A percentile compares a stretch with the other conserved stretches of the same genome.
phyloP scores from a whole-genome alignment of 805 yeast species.

The Pichia paraexigua region DNA sequence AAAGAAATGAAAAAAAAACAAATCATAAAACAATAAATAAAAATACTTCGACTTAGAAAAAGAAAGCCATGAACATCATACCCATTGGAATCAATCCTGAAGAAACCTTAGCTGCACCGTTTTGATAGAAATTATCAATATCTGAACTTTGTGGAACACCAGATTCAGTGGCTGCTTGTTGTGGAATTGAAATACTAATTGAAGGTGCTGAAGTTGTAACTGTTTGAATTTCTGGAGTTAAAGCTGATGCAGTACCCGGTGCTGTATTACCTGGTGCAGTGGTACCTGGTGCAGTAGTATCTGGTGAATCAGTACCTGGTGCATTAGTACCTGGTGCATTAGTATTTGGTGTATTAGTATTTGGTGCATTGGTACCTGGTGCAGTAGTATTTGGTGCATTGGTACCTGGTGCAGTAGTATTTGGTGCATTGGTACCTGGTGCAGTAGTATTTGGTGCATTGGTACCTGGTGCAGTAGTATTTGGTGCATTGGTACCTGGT shows the following conservation, averaged over 20 bases:
- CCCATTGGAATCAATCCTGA: neutral
- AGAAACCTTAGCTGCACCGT: slow-evolving; percentile 1
- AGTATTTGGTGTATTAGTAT: too few relatives aligned
- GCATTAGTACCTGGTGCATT: neutral
- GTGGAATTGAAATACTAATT: neutral
- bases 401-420: neutral
- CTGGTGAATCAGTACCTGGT: neutral
- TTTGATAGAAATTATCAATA: neutral
- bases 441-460: neutral
- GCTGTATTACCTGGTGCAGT: neutral
- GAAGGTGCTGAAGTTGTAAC: neutral
- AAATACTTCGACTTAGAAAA: neutral
- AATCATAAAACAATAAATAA: too few relatives aligned
- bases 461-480: too few relatives aligned
- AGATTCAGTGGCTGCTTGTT: neutral
- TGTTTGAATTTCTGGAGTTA: neutral
- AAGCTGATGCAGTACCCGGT: neutral
- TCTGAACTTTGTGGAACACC: neutral
- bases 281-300: neutral
- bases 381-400: too few relatives aligned
- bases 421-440: neutral
- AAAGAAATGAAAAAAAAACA: neutral
- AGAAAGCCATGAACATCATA: slow-evolving; percentile 1
- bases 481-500: too few relatives aligned
- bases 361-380: too few relatives aligned